These are phyloP conservation scores for Henckelia pumila DNA, from an alignment of 257 asterid genomes.

Conservation along the genomic window DNA sequence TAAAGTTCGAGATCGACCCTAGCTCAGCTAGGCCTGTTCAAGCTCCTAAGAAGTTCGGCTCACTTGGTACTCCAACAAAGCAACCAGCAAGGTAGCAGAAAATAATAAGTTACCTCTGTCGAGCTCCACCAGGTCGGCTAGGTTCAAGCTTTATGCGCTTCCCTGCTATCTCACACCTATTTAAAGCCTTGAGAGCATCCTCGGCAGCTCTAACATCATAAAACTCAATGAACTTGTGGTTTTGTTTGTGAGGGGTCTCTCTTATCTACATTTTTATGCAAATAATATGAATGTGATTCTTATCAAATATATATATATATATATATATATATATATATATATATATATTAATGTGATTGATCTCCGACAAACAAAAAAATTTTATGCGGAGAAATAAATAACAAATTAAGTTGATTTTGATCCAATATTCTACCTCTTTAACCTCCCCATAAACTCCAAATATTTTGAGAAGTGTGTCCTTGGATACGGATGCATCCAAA, in stretches of 20 bases:
- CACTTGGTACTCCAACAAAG: no score
- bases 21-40: no score
- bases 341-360: no score
- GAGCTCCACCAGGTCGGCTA: constrained; percentile 96
- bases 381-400: neutral
- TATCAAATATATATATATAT: no score
- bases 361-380: no score
- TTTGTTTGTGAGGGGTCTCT: constrained; percentile 90
- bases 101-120: constrained; percentile 56
- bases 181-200: constrained; percentile 89
- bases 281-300: no score
- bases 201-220: constrained; percentile 93
- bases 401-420: constrained; percentile 3
- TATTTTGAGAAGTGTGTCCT: constrained; percentile 81
- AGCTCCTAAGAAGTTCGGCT: no score
- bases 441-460: constrained; percentile 97
- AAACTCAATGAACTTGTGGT: constrained; percentile 93
- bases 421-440: constrained; percentile 68
- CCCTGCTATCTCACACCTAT: constrained; percentile 85
- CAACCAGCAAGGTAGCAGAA: neutral
- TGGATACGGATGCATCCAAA: constrained; percentile 88
- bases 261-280: constrained; percentile 51
- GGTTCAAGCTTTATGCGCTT: constrained; percentile 94
- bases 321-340: no score
- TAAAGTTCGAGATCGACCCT: no score